phyloP scores from a whole-genome alignment of 2,329 filamentous ascomycete species.

The Thelonectria blattea region DNA sequence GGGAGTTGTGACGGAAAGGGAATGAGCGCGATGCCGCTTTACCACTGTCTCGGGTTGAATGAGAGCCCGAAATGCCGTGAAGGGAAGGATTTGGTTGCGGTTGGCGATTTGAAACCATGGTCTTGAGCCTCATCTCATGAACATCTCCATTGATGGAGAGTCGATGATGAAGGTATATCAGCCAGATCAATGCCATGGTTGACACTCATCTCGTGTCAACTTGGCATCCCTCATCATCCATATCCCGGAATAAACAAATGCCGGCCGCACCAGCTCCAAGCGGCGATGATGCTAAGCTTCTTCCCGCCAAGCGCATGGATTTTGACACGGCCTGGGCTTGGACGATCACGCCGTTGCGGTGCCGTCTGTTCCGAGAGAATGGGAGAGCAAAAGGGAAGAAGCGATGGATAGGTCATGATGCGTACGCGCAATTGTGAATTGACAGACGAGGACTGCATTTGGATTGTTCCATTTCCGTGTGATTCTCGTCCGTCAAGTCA shows the following conservation, averaged over 20 bases:
- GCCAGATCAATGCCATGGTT: neutral
- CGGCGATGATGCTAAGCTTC: constrained; percentile 7
- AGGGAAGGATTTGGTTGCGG: neutral
- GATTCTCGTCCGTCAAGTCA: no score
- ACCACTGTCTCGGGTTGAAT: neutral
- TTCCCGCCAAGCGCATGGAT: neutral
- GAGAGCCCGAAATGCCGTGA: neutral
- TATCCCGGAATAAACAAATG: neutral
- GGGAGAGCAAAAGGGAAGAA: constrained; percentile 16
- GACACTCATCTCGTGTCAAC: neutral
- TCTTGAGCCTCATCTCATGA: neutral
- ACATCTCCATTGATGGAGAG: neutral
- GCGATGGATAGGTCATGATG: neutral
- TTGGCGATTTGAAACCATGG: no score
- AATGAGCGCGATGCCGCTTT: constrained; percentile 12
- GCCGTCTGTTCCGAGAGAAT: constrained; percentile 35
- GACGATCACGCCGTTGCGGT: constrained; percentile 35
- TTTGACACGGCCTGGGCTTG: constrained; percentile 25
- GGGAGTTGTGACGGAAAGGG: constrained; percentile 6
- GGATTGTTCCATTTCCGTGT: no score
- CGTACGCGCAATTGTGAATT: constrained; percentile 1
- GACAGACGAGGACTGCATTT: neutral
- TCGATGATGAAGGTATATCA: neutral
- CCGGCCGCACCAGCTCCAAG: neutral
- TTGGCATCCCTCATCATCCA: neutral